These are phyloP conservation scores for Hypomyces rosellus DNA, from an alignment of 2,329 filamentous ascomycete genomes.

Conservation along the genomic window DNA sequence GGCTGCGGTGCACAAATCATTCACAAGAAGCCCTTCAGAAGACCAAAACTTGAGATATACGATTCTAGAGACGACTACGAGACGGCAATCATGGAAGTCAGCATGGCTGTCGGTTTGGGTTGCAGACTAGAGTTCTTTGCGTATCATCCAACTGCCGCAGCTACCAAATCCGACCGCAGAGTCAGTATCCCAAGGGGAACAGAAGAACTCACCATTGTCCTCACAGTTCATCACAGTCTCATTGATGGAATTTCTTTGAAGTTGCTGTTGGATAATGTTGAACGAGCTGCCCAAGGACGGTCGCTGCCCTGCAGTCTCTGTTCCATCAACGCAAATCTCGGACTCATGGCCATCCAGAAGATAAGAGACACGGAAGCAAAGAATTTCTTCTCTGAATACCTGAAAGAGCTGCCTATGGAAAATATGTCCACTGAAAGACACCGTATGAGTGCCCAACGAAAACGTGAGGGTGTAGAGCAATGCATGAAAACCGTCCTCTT, in stretches of 20 bases:
- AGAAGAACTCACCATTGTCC: conserved; percentile 1
- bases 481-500: background rate
- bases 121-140: background rate
- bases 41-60: background rate
- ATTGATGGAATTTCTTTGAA: conserved; percentile 8
- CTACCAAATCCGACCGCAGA: background rate
- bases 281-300: background rate
- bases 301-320: too few relatives aligned
- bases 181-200: background rate
- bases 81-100: background rate
- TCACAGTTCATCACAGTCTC: conserved; percentile 7
- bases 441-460: background rate
- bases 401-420: background rate
- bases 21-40: conserved; percentile 1
- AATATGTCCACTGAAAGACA: background rate
- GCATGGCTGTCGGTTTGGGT: background rate
- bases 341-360: background rate
- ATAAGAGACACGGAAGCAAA: background rate
- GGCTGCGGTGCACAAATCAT: conserved; percentile 8
- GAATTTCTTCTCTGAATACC: background rate
- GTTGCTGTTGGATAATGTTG: conserved; percentile 2
- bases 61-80: background rate
- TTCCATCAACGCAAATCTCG: background rate
- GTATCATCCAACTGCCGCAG: background rate
- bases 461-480: background rate